Conservation (phyloP, 2,329 filamentous ascomycete genomes). For the Stemphylium vesicarium region DNA sequence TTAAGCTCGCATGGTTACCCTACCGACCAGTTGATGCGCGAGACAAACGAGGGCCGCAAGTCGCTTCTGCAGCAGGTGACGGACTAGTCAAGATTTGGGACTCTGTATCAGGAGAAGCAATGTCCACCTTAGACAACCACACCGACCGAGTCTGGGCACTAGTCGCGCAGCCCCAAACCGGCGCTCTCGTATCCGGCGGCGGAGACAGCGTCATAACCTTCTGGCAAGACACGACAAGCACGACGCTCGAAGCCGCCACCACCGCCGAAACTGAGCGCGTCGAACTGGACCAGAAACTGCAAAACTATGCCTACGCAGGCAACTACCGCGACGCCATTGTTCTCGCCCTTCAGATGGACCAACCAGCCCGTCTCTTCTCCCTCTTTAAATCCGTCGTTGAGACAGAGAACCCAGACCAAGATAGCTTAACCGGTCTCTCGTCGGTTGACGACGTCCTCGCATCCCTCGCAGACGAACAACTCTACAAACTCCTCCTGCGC, state of each 20-base stretch:
- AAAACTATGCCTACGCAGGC: constrained; percentile 87
- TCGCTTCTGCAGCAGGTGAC: constrained; percentile 89
- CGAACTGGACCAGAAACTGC: constrained; percentile 91
- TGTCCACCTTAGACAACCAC: constrained; percentile 94
- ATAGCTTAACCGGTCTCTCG: constrained; percentile 67
- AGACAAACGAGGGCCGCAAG: constrained; percentile 67
- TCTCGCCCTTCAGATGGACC: constrained; percentile 89
- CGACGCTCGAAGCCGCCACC: constrained; percentile 76
- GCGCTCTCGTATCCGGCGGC: constrained; percentile 85
- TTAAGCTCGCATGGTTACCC: constrained; percentile 90
- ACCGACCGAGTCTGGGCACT: constrained; percentile 95
- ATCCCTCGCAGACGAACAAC: constrained; percentile 81
- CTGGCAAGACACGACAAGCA: constrained; percentile 88
- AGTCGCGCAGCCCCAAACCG: constrained; percentile 66
- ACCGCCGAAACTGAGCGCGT: constrained; percentile 78
- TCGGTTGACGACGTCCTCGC: constrained; percentile 82
- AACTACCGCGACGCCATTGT: constrained; percentile 94
- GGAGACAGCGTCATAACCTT: constrained; percentile 93
- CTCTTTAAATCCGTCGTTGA: constrained; percentile 83
- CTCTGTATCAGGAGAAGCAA: constrained; percentile 79
- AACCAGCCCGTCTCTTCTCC: constrained; percentile 82
- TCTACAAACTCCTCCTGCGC: constrained; percentile 80
- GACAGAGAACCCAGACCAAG: constrained; percentile 64
- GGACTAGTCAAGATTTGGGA: constrained; percentile 98
- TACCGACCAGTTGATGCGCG: constrained; percentile 49